Evolutionary conservation across 306 rosid species (phyloP), one percentile per base, ranked within the genome.

Genomic region (Castanospermum australe): DNA sequence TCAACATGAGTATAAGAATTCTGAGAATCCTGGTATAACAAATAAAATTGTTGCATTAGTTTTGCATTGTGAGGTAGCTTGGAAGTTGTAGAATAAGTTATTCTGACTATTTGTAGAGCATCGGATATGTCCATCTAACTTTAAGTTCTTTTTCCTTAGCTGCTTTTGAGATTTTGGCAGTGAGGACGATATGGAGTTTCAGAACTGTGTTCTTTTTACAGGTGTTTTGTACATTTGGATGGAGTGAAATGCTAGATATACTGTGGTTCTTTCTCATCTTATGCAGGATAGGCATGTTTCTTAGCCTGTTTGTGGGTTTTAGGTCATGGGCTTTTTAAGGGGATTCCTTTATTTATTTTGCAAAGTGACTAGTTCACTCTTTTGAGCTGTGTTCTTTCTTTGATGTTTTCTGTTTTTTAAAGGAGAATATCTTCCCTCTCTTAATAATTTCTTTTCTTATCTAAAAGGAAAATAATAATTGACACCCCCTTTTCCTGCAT

Each of bases 341-440:
- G 55, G 75, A 33, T 44, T 75, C 60, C 60, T 30, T 36, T 81
- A 52, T 10, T 28, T 52, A 39, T 60, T 36, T 42, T 76, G 14
- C 62, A 55, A 39, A 71, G 64, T n/a, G 2, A 71, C 36, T 82
- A 63, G 14, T 63, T 45, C 54, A 22, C 79, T 70, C 47, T 60
- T 59, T 47, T 47, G 41, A 25, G 54, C 50, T 39, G 13, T 52
- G 36, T 30, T 51, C 56, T 62, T 82, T 17, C 3, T 54, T 33
- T 71, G 20, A 20, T 48, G 15, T 20, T 71, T 71, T 52, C 56
- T 82, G 14, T 54, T 30, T 21, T 54, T 18, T 32, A 11, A 18
- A 9, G 42, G 64, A 41, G 54, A 38, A n/a, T 45, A 71, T 77
- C 35, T 50, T 36, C 57, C 17, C 1, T 21, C 56, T 57, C 11